Evolutionary conservation across 306 rosid species (phyloP).

Genomic region (Mimosa bimucronata): DNA sequence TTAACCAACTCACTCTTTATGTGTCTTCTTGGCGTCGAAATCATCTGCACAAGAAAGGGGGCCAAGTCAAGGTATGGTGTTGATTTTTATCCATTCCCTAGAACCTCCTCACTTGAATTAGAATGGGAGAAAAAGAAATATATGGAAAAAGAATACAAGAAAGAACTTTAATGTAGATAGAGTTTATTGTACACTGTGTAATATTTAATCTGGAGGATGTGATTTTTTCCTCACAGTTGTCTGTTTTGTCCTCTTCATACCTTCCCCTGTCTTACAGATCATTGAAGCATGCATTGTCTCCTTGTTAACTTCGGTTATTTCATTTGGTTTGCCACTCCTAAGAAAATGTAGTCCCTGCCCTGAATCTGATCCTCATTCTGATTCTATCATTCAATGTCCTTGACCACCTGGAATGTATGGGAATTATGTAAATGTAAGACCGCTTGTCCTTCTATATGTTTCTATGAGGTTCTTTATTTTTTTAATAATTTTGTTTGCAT

Average conservation of each 20-base stretch:
- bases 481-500: conserved; percentile 19
- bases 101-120: conserved; percentile 21
- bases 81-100: conserved; percentile 22
- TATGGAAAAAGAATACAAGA: conserved; percentile 9
- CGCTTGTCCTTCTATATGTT: conserved; percentile 15
- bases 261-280: conserved; percentile 59
- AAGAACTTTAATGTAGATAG: conserved; percentile 12
- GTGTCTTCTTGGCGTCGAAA: conserved; percentile 85
- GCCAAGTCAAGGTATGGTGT: conserved; percentile 73
- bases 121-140: conserved; percentile 22
- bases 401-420: conserved; percentile 93
- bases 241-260: conserved; percentile 7
- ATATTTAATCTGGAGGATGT: conserved; percentile 28
- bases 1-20: conserved; percentile 88
- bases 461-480: conserved; percentile 22
- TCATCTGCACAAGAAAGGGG: conserved; percentile 91
- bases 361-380: conserved; percentile 65
- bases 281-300: conserved; percentile 92
- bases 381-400: conserved; percentile 84
- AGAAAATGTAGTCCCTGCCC: conserved; percentile 92
- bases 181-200: conserved; percentile 16
- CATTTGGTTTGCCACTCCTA: conserved; percentile 93
- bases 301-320: conserved; percentile 73
- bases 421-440: conserved; percentile 95
- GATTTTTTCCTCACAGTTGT: conserved; percentile 30